These are phyloP conservation scores for Metrosideros polymorpha DNA, from an alignment of 441 rosid species.

Conservation along the genomic window DNA sequence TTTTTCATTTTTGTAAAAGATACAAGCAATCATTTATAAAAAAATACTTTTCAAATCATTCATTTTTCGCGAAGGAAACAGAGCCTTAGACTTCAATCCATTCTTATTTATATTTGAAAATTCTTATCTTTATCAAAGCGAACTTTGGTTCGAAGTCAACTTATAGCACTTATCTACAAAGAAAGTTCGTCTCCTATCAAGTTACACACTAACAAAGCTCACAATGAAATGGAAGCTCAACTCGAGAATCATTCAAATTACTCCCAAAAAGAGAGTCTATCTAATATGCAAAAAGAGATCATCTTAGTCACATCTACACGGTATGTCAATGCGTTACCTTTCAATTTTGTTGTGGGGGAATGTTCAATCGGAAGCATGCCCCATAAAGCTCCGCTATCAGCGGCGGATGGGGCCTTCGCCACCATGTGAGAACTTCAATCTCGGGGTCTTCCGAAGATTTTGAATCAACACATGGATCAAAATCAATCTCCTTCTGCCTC, in stretches of 20 bases:
- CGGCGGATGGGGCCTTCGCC: not conserved
- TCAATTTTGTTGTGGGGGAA: not conserved
- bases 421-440: not conserved
- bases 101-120: not conserved
- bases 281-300: no score
- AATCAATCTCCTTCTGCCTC: not conserved
- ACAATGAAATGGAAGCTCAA: no score
- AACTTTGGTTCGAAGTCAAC: not conserved
- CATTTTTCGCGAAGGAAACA: accelerated
- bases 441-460: not conserved
- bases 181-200: not conserved
- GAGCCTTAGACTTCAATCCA: no score
- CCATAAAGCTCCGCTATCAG: not conserved
- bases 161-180: no score
- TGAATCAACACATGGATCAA: not conserved
- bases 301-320: not conserved
- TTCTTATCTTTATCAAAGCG: not conserved
- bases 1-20: not conserved
- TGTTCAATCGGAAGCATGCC: not conserved
- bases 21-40: not conserved
- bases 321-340: not conserved
- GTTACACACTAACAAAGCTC: not conserved
- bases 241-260: no score
- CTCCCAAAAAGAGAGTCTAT: no score
- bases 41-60: not conserved